These are phyloP conservation scores for Rhizopogon parksii DNA, from an alignment of 1,284 basidiomycete genomes.

Conservation along the genomic window DNA sequence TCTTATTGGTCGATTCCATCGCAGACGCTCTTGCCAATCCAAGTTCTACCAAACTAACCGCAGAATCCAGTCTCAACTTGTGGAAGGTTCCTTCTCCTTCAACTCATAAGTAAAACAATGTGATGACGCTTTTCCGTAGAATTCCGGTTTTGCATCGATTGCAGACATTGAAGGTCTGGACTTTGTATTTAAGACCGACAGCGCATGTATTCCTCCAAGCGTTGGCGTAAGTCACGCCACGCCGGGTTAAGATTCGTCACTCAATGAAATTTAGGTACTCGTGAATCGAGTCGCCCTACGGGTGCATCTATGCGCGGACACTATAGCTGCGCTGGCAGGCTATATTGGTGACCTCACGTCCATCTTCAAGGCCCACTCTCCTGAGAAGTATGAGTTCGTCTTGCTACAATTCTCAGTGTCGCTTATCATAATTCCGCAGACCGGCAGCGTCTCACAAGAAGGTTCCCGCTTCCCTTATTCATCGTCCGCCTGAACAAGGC, in stretches of 20 bases:
- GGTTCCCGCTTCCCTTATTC: background rate
- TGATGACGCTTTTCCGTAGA: constrained; percentile 29
- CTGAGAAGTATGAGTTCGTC: constrained; percentile 32
- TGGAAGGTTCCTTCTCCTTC: constrained; percentile 60
- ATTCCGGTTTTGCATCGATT: constrained; percentile 60
- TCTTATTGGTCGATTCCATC: constrained; percentile 64
- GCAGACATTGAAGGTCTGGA: constrained; percentile 50
- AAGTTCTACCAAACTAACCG: constrained; percentile 4
- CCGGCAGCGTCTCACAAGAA: background rate
- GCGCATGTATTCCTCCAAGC: constrained; percentile 25
- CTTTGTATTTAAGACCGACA: constrained; percentile 33
- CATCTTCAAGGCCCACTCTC: constrained; percentile 32
- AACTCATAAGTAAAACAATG: background rate
- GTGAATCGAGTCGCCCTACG: constrained; percentile 43
- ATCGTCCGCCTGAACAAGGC: constrained; percentile 13
- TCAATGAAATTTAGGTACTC: constrained; percentile 32
- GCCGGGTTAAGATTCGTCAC: background rate
- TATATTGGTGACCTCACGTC: constrained; percentile 45
- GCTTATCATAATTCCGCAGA: background rate
- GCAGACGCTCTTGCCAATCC: constrained; percentile 26
- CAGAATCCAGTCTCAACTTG: constrained; percentile 34
- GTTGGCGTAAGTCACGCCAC: constrained; percentile 32
- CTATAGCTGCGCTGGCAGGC: constrained; percentile 44
- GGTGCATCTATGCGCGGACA: constrained; percentile 66
- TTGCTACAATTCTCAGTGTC: background rate